Evolutionary conservation across 1,284 basidiomycete genomes (phyloP).

Genomic region (Mycena citricolor): DNA sequence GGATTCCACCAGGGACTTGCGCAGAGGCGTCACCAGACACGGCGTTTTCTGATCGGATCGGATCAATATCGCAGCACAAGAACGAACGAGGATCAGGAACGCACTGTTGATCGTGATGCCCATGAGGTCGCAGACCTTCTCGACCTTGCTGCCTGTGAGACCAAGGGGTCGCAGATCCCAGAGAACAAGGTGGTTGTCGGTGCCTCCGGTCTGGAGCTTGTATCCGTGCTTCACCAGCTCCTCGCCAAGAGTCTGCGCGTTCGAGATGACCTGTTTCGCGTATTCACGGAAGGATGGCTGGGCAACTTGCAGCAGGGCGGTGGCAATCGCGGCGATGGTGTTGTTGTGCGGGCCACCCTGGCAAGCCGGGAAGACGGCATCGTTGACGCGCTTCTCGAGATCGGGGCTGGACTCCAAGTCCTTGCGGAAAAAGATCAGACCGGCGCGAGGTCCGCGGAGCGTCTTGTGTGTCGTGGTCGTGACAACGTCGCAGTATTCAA

Average conservation of each 20-base stretch:
- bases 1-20: slow-evolving; percentile 95
- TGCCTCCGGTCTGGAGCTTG: slow-evolving; percentile 95
- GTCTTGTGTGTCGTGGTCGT: slow-evolving; percentile 99
- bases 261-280: slow-evolving; percentile 92
- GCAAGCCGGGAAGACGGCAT: slow-evolving; percentile 99
- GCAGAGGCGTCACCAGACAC: slow-evolving; percentile 96
- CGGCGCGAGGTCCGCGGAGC: slow-evolving; percentile 96
- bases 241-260: slow-evolving; percentile 76
- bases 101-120: slow-evolving; percentile 94
- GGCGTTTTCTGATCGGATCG: slow-evolving; percentile 93
- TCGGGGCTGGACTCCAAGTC: slow-evolving; percentile 80
- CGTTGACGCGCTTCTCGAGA: slow-evolving; percentile 95
- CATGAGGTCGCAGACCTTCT: slow-evolving; percentile 94
- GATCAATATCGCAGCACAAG: no score
- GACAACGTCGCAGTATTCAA: slow-evolving; percentile 96
- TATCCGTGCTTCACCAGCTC: slow-evolving; percentile 80
- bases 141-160: slow-evolving; percentile 96
- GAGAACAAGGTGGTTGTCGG: slow-evolving; percentile 97
- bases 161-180: slow-evolving; percentile 97
- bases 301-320: slow-evolving; percentile 91
- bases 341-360: slow-evolving; percentile 99
- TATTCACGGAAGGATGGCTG: slow-evolving; percentile 92
- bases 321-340: slow-evolving; percentile 95
- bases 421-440: slow-evolving; percentile 98
- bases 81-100: no score